phyloP scores from a whole-genome alignment of 1,139 yeast species.

The Lodderomyces elongisporus region DNA sequence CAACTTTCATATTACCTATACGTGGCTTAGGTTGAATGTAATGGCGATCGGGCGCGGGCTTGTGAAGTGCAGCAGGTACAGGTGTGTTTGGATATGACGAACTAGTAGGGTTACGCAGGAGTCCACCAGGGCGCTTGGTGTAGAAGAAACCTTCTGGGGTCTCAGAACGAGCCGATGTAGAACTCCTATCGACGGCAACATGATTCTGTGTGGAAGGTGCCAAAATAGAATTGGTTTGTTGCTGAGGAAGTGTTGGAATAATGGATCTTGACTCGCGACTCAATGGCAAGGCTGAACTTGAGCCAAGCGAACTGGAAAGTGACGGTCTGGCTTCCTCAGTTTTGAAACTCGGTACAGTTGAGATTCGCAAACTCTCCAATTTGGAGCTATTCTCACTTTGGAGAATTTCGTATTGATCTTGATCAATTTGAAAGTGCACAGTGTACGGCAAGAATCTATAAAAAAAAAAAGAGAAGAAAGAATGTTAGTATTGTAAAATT shows the following conservation, averaged over 20 bases:
- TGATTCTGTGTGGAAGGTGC: conserved; percentile 5
- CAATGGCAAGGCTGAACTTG: neutral
- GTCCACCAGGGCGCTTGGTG: conserved; percentile 5
- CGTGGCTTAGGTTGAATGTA: conserved; percentile 47
- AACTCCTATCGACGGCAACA: conserved; percentile 1
- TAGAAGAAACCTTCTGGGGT: conserved; percentile 30
- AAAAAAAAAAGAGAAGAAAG: too few relatives aligned
- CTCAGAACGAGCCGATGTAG: conserved; percentile 10
- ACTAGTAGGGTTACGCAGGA: conserved; percentile 1
- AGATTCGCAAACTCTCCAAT: conserved; percentile 5
- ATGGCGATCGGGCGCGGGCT: conserved; percentile 5
- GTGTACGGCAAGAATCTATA: conserved; percentile 65
- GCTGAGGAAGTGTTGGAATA: conserved; percentile 3
- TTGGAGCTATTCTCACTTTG: conserved; percentile 8
- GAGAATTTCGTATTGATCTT: conserved; percentile 8
- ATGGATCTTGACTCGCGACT: neutral
- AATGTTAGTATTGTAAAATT: neutral
- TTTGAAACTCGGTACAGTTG: conserved; percentile 1
- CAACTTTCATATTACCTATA: conserved; percentile 18
- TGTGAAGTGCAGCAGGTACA: conserved; percentile 1
- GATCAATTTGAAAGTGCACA: conserved; percentile 55
- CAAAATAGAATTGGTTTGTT: conserved; percentile 7
- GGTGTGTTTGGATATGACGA: conserved; percentile 2
- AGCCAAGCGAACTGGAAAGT: neutral
- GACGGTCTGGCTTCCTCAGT: neutral